Evolutionary conservation across 805 yeast genomes (phyloP), one percentile per base, ranked within the genome.

Genomic region (Suhomyces prunicola): DNA sequence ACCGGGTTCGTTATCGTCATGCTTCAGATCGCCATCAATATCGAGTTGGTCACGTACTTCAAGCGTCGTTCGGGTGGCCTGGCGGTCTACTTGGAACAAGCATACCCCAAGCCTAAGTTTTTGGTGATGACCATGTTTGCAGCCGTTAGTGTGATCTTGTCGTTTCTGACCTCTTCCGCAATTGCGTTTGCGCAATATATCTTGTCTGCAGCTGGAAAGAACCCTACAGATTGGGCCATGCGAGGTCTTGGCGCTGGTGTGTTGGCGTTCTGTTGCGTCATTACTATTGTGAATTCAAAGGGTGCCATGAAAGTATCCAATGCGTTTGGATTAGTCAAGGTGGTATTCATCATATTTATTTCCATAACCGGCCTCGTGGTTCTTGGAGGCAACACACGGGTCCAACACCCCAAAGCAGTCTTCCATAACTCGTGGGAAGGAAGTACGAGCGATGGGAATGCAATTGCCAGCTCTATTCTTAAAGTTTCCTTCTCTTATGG

Each of bases 401-500:
- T 70, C n/a, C 50, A 66, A 24, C 54, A 71, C 47, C 71, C 74
- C 10, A 64, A 59, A n/a, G 58, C 57, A 1, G 68, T 69, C 41
- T 76, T 76, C 58, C 60, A 65, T 31, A 60, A 76, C 55, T 64
- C 76, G 0, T 72, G 76, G 69, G 59, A 60, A 29, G 76, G 79
- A 2, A 42, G 35, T 12, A 76, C 79, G 0, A 64, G 64, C 0
- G 70, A 70, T 53, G 78, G 79, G 10, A 73, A 77, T 59, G 64
- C 71, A 10, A 76, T 77, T 54, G 70, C 77, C 8, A 72, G 60
- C 53, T 75, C 80, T 1, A 75, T 77, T 61, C 72, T 78, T 55
- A 73, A 60, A 68, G 78, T 74, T 42, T 65, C 77, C 3, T 77
- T 77, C 48, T 67, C 80, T 1, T 77, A 72, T 53, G 70, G 77